Percentiles rank a stretch among this genome's conserved stretches.
Evolutionary conservation across 352 stramenopile genomes (phyloP).

Genomic region (Elongisporangium anandrum): DNA sequence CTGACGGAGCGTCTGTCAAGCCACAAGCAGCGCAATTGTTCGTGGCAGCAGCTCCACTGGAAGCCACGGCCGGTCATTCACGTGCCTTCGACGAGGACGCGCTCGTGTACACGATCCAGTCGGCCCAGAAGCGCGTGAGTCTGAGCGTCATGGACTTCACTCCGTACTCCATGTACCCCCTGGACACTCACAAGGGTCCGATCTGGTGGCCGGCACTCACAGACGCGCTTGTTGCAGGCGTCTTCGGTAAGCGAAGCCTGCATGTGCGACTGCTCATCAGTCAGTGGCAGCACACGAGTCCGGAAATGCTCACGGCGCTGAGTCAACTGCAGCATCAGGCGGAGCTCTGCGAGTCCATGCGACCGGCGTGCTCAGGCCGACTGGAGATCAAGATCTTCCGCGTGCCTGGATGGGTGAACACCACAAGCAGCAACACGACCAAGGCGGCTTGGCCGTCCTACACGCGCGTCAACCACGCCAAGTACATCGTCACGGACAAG

Average conservation of each 20-base stretch:
- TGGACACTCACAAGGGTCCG: conserved; percentile 30
- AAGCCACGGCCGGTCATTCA: conserved; percentile 42
- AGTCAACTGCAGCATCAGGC: conserved; percentile 41
- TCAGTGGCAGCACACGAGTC: conserved; percentile 66
- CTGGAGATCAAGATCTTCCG: conserved; percentile 73
- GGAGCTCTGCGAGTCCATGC: conserved; percentile 31
- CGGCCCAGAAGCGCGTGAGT: conserved; percentile 41
- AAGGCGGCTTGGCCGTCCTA: conserved; percentile 51
- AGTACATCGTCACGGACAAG: conserved; percentile 79
- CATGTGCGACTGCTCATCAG: conserved; percentile 65
- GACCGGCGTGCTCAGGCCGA: conserved; percentile 32
- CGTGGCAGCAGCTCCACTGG: conserved; percentile 53
- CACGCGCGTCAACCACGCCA: conserved; percentile 82
- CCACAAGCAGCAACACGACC: conserved; percentile 16
- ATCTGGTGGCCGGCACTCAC: conserved; percentile 68
- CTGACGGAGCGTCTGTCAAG: conserved; percentile 4
- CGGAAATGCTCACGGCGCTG: conserved; percentile 52
- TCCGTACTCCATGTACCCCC: conserved; percentile 60
- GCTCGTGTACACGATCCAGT: conserved; percentile 69
- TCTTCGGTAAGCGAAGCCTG: conserved; percentile 55
- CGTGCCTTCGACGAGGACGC: conserved; percentile 67
- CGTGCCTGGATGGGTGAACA: conserved; percentile 77
- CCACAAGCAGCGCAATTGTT: conserved; percentile 31
- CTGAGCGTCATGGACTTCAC: conserved; percentile 85
- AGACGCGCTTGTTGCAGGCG: conserved; percentile 46